Percentiles rank a stretch among this genome's conserved stretches.
These are phyloP conservation scores for Cryptosporidium sp. DNA, from an alignment of 169 alveolate genomes.

Conservation along the genomic window DNA sequence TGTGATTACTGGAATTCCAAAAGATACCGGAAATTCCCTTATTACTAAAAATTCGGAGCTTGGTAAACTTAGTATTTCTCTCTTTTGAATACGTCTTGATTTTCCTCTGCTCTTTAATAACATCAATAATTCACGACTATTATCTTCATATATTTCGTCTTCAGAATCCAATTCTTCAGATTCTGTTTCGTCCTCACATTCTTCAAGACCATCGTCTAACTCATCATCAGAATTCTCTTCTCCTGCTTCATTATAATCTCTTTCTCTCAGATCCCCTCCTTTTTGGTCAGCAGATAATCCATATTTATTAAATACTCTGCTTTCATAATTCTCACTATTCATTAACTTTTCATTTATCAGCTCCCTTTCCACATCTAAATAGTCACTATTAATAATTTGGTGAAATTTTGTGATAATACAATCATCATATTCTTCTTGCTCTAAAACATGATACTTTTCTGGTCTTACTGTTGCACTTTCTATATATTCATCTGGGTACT, in stretches of 20 bases:
- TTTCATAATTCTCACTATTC: slow-evolving; percentile 25
- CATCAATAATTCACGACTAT: slow-evolving; percentile 17
- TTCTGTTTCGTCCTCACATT: slow-evolving; percentile 11
- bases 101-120: slow-evolving; percentile 1
- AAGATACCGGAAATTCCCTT: slow-evolving; percentile 27
- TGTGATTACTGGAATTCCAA: slow-evolving; percentile 48
- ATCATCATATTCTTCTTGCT: slow-evolving; percentile 30
- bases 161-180: slow-evolving; percentile 23
- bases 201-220: background rate
- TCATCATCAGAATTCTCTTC: slow-evolving; percentile 6
- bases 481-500: slow-evolving; percentile 35
- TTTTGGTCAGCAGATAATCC: background rate
- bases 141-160: slow-evolving; percentile 5
- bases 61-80: slow-evolving; percentile 33
- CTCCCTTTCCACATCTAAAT: slow-evolving; percentile 37
- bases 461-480: slow-evolving; percentile 36
- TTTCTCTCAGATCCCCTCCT: background rate
- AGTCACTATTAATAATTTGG: slow-evolving; percentile 49
- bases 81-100: background rate
- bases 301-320: background rate
- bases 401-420: slow-evolving; percentile 51
- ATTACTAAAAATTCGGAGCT: slow-evolving; percentile 41
- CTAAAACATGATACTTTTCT: slow-evolving; percentile 29
- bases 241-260: background rate
- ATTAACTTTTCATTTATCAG: slow-evolving; percentile 6